Percentiles rank a stretch among this genome's conserved stretches.
phyloP scores from a whole-genome alignment of 2,329 filamentous ascomycete species.

The Colletotrichum spaethianum region DNA sequence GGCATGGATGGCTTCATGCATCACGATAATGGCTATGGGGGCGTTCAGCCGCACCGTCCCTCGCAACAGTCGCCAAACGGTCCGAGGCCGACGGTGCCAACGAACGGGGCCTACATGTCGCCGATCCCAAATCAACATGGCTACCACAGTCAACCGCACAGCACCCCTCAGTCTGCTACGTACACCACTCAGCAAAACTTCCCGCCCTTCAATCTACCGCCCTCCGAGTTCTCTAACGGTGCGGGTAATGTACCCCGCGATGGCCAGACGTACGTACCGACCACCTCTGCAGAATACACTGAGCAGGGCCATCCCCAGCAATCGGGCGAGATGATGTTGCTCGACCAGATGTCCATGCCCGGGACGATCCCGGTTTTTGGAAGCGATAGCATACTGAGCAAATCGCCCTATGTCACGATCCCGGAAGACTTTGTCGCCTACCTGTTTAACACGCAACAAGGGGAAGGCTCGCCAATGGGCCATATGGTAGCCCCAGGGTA shows the following conservation, averaged over 20 bases:
- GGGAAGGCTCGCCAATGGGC: constrained; percentile 66
- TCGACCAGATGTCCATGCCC: constrained; percentile 74
- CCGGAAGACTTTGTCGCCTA: constrained; percentile 90
- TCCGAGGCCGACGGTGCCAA: constrained; percentile 62
- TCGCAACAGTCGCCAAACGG: constrained; percentile 59
- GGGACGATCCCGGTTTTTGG: constrained; percentile 90
- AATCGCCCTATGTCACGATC: constrained; percentile 87
- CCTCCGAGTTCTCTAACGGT: constrained; percentile 66
- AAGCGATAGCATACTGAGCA: constrained; percentile 81
- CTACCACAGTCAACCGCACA: constrained; percentile 62
- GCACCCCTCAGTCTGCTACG: constrained; percentile 60
- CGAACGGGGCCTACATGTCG: constrained; percentile 65
- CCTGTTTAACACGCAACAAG: constrained; percentile 80
- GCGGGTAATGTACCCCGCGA: constrained; percentile 51
- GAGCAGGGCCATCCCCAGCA: constrained; percentile 60
- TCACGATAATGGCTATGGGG: constrained; percentile 55
- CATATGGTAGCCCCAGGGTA: constrained; percentile 65
- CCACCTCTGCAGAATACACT: constrained; percentile 60
- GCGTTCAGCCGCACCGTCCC: constrained; percentile 48
- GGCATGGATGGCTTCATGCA: constrained; percentile 61
- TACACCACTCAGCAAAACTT: constrained; percentile 75
- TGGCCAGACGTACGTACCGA: constrained; percentile 54
- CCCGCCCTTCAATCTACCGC: constrained; percentile 73
- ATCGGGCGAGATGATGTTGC: constrained; percentile 69
- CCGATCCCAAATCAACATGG: constrained; percentile 65